These are phyloP conservation scores for Stachybotrys elegans DNA, from an alignment of 2,329 filamentous ascomycete genomes.

Conservation along the genomic window DNA sequence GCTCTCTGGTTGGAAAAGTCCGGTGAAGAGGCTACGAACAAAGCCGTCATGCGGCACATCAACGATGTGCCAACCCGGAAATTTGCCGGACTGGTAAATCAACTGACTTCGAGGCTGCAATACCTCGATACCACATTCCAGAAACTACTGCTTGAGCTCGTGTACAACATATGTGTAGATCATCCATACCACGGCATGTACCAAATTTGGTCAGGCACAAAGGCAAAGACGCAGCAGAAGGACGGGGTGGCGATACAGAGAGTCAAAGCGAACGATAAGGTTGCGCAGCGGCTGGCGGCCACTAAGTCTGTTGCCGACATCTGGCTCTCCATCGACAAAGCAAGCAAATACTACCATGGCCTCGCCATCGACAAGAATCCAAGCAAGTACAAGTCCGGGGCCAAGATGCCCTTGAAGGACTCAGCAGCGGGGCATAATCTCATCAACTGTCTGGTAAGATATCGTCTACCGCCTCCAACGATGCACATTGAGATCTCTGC, in stretches of 20 bases:
- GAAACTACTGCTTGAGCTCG: slow-evolving; percentile 63
- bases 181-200: slow-evolving; percentile 98
- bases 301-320: slow-evolving; percentile 46
- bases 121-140: slow-evolving; percentile 71
- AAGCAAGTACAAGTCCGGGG: slow-evolving; percentile 61
- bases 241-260: slow-evolving; percentile 73
- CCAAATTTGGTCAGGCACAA: slow-evolving; percentile 82
- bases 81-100: slow-evolving; percentile 90
- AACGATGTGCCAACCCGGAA: slow-evolving; percentile 79
- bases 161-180: slow-evolving; percentile 80
- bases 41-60: slow-evolving; percentile 67
- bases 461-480: slow-evolving; percentile 80
- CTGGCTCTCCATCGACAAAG: slow-evolving; percentile 69
- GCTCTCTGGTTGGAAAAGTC: slow-evolving; percentile 91
- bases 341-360: slow-evolving; percentile 61
- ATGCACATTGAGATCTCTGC: slow-evolving; percentile 74
- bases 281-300: slow-evolving; percentile 57
- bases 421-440: slow-evolving; percentile 59
- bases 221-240: slow-evolving; percentile 61
- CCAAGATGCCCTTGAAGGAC: slow-evolving; percentile 60
- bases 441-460: slow-evolving; percentile 55
- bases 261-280: slow-evolving; percentile 63
- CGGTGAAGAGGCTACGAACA: slow-evolving; percentile 70
- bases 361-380: slow-evolving; percentile 63
- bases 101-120: slow-evolving; percentile 87